A percentile compares a stretch with the other conserved stretches of the same genome.
phyloP scores from a whole-genome alignment of 345 rosid species.

The Dipteronia dyeriana region DNA sequence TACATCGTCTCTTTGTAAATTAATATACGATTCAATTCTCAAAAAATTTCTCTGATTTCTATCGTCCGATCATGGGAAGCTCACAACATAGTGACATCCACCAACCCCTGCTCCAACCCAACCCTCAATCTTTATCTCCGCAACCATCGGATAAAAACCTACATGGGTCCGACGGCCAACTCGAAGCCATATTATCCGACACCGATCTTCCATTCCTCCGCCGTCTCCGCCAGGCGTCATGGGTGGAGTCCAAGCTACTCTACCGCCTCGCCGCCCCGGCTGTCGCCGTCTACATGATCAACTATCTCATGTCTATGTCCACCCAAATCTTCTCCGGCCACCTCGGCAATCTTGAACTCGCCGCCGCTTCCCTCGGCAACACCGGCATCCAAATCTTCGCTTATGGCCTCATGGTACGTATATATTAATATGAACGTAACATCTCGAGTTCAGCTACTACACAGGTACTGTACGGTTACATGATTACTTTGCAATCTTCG shows the following conservation, averaged over 20 bases:
- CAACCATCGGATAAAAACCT: background rate
- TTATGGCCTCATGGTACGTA: constrained; percentile 48
- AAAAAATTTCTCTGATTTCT: too few relatives aligned
- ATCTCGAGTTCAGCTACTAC: too few relatives aligned
- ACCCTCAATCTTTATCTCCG: background rate
- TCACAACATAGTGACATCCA: background rate
- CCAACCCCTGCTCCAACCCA: constrained; percentile 9
- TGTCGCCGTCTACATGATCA: constrained; percentile 55
- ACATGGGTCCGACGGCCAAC: constrained; percentile 26
- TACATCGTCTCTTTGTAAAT: too few relatives aligned
- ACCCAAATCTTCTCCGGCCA: constrained; percentile 62
- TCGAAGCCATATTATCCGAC: constrained; percentile 35
- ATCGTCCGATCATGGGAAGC: constrained; percentile 6
- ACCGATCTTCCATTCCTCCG: background rate
- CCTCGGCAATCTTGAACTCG: constrained; percentile 64
- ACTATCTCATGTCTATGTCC: constrained; percentile 58
- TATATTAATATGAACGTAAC: too few relatives aligned
- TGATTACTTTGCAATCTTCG: too few relatives aligned
- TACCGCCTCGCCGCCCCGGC: constrained; percentile 55
- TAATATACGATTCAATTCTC: too few relatives aligned
- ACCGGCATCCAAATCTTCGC: constrained; percentile 58
- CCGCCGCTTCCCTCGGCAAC: constrained; percentile 67
- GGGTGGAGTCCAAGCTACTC: constrained; percentile 51
- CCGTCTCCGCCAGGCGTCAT: constrained; percentile 32
- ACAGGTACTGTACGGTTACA: too few relatives aligned